These are phyloP conservation scores for Ceratobasidium papillatum DNA, from an alignment of 1,284 basidiomycete genomes.

Conservation along the genomic window DNA sequence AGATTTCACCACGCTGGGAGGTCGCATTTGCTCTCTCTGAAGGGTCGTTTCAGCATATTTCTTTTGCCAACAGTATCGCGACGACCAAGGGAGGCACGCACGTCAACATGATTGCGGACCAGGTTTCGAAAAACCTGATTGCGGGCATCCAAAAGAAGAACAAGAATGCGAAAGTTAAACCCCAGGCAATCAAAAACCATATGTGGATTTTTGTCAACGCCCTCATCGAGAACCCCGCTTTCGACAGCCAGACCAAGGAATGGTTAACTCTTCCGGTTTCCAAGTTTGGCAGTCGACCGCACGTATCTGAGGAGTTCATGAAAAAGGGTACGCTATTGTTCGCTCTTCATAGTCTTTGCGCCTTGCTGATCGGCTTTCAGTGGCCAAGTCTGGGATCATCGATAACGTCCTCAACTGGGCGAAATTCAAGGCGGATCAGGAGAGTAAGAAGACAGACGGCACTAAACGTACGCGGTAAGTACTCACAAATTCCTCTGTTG, in stretches of 20 bases:
- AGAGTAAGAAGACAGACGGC: constrained; percentile 97
- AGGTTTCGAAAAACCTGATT: constrained; percentile 86
- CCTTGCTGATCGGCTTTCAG: constrained; percentile 55
- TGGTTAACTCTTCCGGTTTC: constrained; percentile 87
- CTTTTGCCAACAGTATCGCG: constrained; percentile 98
- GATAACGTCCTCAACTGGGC: constrained; percentile 96
- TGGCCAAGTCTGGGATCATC: constrained; percentile 89
- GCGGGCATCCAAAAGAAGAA: constrained; percentile 94
- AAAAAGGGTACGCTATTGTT: constrained; percentile 79
- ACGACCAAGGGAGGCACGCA: constrained; percentile 98
- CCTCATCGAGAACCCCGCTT: constrained; percentile 95
- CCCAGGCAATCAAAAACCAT: constrained; percentile 94
- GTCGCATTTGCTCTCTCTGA: constrained; percentile 95
- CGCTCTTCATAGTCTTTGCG: constrained; percentile 7
- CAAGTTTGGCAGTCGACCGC: constrained; percentile 89
- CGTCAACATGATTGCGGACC: constrained; percentile 87
- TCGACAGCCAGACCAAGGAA: constrained; percentile 99
- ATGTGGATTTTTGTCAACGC: constrained; percentile 99
- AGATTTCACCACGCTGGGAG: constrained; percentile 88
- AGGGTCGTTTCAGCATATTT: constrained; percentile 91
- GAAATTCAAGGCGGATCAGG: constrained; percentile 95
- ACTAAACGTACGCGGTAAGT: constrained; percentile 83
- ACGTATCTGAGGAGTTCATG: constrained; percentile 89
- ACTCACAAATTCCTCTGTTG: not conserved
- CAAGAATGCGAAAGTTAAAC: constrained; percentile 91